Evolutionary conservation across 176 grass and related monocot species (phyloP), one percentile per base, ranked within the genome.

Genomic region (Poa pratensis): DNA sequence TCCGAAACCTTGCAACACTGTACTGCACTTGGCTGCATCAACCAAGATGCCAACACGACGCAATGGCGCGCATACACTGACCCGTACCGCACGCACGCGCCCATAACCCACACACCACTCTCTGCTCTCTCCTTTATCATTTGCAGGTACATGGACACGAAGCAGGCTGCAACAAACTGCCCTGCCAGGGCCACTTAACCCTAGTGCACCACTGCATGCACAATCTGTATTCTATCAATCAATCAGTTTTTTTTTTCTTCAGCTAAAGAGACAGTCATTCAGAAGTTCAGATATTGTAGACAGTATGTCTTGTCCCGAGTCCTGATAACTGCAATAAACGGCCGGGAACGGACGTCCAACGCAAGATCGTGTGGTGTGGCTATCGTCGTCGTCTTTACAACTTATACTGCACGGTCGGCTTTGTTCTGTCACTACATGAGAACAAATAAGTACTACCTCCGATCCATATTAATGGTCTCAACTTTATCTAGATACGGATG

Each of bases 121-220:
- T 40, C 73, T 52, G 9, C 7, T 10, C 9, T 49, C 46, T 20
- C 8, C 1, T 30, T 50, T 80, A 66, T 51, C 28, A 62, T 35
- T 80, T 50, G 32, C 73, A 55, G 61, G 65, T 45, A 0, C 1
- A 42, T 77, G 76, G 83, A 78, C 74, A 78, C 40, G 69, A 34
- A 35, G 71, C 49, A 28, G 16, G 42, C 40, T 86, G 84, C 65
- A 72, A 51, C 3, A 51, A 17, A 17, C 49, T 51, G 49, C 52
- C 59, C 84, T 80, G 66, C 52, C 40, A 3, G 67, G 48, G 54
- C 28, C 84, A 3, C 75, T 48, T 48, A 48, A 51, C 49, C 49
- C 49, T 17, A 51, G 49, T 51, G 49, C 49, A 5, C 15, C 49
- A 51, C 49, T 51, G 49, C 48, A 14, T 49, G 48, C 48, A 49